These are phyloP conservation scores for Aspergillus sp. DNA, from an alignment of 2,329 filamentous ascomycete genomes.

Conservation along the genomic window DNA sequence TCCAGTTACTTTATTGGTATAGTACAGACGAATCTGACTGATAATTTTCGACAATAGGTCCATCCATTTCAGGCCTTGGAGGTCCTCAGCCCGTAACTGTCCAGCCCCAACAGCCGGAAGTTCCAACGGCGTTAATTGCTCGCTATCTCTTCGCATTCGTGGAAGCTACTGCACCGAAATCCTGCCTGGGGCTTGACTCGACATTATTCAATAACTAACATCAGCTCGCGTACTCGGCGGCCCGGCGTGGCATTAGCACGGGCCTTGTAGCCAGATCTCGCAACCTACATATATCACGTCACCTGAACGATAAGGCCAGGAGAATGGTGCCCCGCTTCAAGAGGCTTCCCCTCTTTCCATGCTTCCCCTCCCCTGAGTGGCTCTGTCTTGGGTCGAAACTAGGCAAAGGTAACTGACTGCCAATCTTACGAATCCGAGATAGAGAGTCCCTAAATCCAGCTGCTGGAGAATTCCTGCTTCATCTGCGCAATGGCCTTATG, in stretches of 20 bases:
- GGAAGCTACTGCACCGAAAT: neutral
- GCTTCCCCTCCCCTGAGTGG: too few species aligned
- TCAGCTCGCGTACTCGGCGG: neutral
- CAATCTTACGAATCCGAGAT: too few species aligned
- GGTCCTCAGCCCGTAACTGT: neutral
- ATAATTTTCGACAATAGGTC: neutral
- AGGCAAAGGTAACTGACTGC: too few species aligned
- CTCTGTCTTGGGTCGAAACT: too few species aligned
- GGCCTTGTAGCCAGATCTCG: neutral
- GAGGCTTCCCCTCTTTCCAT: neutral
- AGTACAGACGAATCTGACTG: neutral
- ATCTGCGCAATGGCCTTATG: neutral
- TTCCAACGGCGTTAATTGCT: neutral
- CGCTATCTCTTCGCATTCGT: neutral
- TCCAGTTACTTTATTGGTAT: neutral
- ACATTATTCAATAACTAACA: neutral
- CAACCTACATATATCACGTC: neutral
- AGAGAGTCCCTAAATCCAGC: too few species aligned
- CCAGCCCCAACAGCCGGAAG: neutral
- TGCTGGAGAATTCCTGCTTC: neutral
- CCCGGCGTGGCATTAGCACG: conserved; percentile 1
- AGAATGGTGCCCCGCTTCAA: neutral
- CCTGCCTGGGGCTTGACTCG: neutral
- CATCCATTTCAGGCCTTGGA: neutral
- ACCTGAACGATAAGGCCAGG: neutral